Evolutionary conservation across 164 flowering plant genomes (phyloP).

Genomic region (Annona squamosa): DNA sequence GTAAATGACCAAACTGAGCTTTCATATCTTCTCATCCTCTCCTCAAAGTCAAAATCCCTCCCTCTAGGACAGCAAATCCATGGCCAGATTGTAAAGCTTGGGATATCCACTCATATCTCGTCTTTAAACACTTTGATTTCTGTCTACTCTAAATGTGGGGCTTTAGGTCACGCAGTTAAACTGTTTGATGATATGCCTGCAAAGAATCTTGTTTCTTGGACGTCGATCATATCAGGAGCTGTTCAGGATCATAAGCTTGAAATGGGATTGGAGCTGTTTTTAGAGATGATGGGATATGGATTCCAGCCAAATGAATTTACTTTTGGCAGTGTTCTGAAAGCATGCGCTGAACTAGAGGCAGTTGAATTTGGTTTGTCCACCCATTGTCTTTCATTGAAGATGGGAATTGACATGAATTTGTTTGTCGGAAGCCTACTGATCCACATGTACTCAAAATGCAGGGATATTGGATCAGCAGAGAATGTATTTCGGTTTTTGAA

Average conservation of each 20-base stretch:
- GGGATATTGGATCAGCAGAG: constrained; percentile 29
- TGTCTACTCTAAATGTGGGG: constrained; percentile 31
- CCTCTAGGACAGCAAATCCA: constrained; percentile 31
- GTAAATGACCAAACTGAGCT: constrained; percentile 15
- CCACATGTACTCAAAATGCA: constrained; percentile 34
- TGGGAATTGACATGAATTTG: constrained; percentile 29
- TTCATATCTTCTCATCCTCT: constrained; percentile 22
- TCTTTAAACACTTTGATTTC: constrained; percentile 33
- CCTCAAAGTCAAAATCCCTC: constrained; percentile 17
- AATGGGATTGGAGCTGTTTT: constrained; percentile 25
- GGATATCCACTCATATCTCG: constrained; percentile 23
- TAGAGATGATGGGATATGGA: constrained; percentile 34
- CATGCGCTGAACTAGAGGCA: constrained; percentile 14
- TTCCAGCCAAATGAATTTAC: constrained; percentile 41
- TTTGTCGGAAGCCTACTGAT: constrained; percentile 39
- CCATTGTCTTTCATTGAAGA: constrained; percentile 38
- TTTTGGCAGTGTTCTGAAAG: constrained; percentile 40
- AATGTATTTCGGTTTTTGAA: constrained; percentile 23
- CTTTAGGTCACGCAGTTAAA: constrained; percentile 23
- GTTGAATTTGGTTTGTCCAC: constrained; percentile 24
- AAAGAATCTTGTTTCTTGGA: constrained; percentile 52
- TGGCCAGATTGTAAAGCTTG: constrained; percentile 30
- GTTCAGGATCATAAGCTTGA: constrained; percentile 30
- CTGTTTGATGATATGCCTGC: constrained; percentile 48
- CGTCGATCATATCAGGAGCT: constrained; percentile 34